phyloP scores from a whole-genome alignment of 495 filamentous ascomycete species.

The Annulohypoxylon moriforme region DNA sequence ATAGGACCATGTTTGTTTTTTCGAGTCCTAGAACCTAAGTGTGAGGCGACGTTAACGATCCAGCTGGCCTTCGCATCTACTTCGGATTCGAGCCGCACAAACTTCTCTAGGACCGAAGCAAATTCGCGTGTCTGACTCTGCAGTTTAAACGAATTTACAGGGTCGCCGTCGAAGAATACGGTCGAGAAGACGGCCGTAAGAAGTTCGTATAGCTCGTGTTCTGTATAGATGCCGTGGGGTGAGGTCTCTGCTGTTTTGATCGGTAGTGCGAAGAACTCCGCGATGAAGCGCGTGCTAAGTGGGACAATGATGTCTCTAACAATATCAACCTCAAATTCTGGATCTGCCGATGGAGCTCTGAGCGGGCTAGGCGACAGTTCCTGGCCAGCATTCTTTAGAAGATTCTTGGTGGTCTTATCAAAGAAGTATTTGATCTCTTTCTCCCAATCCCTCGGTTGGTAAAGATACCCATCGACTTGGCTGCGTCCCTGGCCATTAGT shows the following conservation, averaged over 20 bases:
- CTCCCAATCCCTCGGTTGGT: conserved; percentile 63
- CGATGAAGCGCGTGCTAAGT: conserved; percentile 71
- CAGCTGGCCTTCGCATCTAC: conserved; percentile 66
- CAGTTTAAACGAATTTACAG: conserved; percentile 60
- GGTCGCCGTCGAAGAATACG: conserved; percentile 59
- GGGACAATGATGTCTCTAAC: conserved; percentile 75
- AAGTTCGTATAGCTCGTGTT: conserved; percentile 76
- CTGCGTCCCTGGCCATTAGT: conserved; percentile 51
- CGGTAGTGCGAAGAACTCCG: conserved; percentile 71
- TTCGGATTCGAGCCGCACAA: conserved; percentile 71
- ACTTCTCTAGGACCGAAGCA: conserved; percentile 68
- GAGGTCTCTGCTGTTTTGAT: conserved; percentile 70
- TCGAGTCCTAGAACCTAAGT: conserved; percentile 27
- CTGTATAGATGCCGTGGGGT: conserved; percentile 73
- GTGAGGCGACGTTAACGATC: conserved; percentile 62
- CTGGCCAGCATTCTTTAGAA: conserved; percentile 67
- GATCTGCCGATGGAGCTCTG: conserved; percentile 33
- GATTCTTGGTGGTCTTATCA: conserved; percentile 66
- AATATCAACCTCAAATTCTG: conserved; percentile 68
- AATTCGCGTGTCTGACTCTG: conserved; percentile 68
- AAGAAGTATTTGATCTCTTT: conserved; percentile 67
- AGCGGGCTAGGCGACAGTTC: conserved; percentile 58
- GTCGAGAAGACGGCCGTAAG: conserved; percentile 68
- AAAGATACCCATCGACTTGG: conserved; percentile 69
- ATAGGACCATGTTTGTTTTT: conserved; percentile 12